A percentile compares a stretch with the other conserved stretches of the same genome.
These are phyloP conservation scores for Quercus cerris DNA, from an alignment of 306 rosid species.

Conservation along the genomic window DNA sequence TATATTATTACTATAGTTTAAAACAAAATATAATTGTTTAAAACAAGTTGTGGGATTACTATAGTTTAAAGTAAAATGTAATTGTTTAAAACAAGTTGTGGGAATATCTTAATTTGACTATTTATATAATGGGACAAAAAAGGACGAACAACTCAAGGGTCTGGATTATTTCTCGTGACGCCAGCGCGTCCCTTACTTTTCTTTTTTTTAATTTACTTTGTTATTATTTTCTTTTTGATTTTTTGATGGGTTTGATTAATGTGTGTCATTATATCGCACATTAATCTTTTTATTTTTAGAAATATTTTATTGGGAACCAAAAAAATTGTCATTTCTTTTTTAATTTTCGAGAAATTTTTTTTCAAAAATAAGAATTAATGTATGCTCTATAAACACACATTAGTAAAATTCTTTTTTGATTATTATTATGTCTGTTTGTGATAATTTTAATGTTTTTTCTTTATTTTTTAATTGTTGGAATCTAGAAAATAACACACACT, in stretches of 20 bases:
- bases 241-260: no score
- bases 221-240: neutral
- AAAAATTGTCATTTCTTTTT: no score
- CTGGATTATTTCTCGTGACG: slow-evolving; percentile 14
- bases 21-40: neutral
- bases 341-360: no score
- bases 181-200: slow-evolving; percentile 15
- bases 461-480: no score
- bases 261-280: no score
- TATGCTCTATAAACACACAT: no score
- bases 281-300: no score
- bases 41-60: neutral
- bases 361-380: no score
- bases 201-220: neutral
- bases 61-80: neutral
- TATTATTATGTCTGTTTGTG: neutral
- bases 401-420: no score
- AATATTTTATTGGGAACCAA: fast-evolving
- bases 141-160: slow-evolving; percentile 14
- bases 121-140: neutral
- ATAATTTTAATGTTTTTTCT: neutral
- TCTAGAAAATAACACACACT: no score
- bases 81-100: neutral
- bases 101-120: neutral
- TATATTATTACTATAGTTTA: no score